phyloP scores from a whole-genome alignment of 1,284 basidiomycete genomes.

The Melampsora abietis-canadensis region DNA sequence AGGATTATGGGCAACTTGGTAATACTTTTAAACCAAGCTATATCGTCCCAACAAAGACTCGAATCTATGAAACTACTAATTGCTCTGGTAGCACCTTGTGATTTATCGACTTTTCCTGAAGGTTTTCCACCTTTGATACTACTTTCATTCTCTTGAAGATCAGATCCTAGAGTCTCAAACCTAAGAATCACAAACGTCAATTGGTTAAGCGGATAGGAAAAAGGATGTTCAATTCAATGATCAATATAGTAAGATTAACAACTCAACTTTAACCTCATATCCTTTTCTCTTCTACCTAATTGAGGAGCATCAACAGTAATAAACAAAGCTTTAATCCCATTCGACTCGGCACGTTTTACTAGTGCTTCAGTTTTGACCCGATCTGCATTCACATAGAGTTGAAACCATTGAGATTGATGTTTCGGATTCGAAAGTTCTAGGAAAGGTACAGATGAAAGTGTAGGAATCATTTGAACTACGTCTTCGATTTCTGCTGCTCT shows the following conservation, averaged over 20 bases:
- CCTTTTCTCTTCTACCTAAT: constrained; percentile 81
- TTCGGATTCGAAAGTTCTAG: constrained; percentile 83
- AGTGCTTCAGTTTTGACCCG: constrained; percentile 73
- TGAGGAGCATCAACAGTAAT: constrained; percentile 92
- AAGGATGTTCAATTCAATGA: not conserved
- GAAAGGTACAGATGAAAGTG: constrained; percentile 81
- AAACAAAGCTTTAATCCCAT: constrained; percentile 67
- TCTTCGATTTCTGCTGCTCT: constrained; percentile 73
- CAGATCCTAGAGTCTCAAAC: constrained; percentile 20
- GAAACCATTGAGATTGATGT: constrained; percentile 73
- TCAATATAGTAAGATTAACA: not conserved
- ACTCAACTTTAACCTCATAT: constrained; percentile 47
- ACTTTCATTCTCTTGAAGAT: constrained; percentile 20
- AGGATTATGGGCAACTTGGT: constrained; percentile 88
- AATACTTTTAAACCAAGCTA: constrained; percentile 81
- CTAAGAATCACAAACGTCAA: not conserved
- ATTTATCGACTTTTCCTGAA: constrained; percentile 64
- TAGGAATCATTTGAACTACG: constrained; percentile 89
- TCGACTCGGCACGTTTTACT: constrained; percentile 75
- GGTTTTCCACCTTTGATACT: constrained; percentile 48
- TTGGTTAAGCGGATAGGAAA: not conserved
- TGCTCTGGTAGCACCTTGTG: constrained; percentile 88
- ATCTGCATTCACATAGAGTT: constrained; percentile 84
- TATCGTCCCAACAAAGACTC: constrained; percentile 76
- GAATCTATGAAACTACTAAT: constrained; percentile 95